A percentile compares a stretch with the other conserved stretches of the same genome.
phyloP scores from a whole-genome alignment of 2,329 filamentous ascomycete species.

The Bipolaris gigantea region DNA sequence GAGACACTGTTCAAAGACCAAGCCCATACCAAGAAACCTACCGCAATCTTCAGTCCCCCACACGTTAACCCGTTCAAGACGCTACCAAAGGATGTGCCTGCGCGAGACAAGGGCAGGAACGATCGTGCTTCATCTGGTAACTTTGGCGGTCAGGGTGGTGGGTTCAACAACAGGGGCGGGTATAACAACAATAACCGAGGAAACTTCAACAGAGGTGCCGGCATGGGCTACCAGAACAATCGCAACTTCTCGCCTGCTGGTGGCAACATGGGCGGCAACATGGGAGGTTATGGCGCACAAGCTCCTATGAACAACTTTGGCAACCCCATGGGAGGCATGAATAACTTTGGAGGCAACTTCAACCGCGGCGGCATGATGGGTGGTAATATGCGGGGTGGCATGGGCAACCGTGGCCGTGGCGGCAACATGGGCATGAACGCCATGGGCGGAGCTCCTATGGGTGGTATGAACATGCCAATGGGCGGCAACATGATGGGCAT shows the following conservation, averaged over 20 bases:
- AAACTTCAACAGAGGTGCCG: slow-evolving; percentile 37
- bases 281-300: slow-evolving; percentile 51
- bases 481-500: slow-evolving; percentile 46
- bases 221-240: slow-evolving; percentile 41
- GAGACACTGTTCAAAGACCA: slow-evolving; percentile 65
- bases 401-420: slow-evolving; percentile 48
- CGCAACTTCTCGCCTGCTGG: slow-evolving; percentile 42
- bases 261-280: slow-evolving; percentile 45
- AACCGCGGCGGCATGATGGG: slow-evolving; percentile 49
- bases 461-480: slow-evolving; percentile 46
- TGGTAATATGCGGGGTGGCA: slow-evolving; percentile 50
- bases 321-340: slow-evolving; percentile 40
- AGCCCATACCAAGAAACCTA: slow-evolving; percentile 65
- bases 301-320: slow-evolving; percentile 53
- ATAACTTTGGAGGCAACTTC: slow-evolving; percentile 44
- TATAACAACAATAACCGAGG: slow-evolving; percentile 38
- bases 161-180: slow-evolving; percentile 48
- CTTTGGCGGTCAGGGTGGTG: slow-evolving; percentile 55
- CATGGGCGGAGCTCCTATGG: slow-evolving; percentile 44
- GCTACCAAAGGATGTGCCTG: slow-evolving; percentile 82
- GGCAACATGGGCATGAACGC: slow-evolving; percentile 42
- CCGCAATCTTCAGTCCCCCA: slow-evolving; percentile 74
- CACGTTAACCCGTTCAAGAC: slow-evolving; percentile 87
- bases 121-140: slow-evolving; percentile 55
- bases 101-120: slow-evolving; percentile 66